Base-by-base conservation (phyloP, 805 yeast species). In the Metschnikowia gelsemii region DNA sequence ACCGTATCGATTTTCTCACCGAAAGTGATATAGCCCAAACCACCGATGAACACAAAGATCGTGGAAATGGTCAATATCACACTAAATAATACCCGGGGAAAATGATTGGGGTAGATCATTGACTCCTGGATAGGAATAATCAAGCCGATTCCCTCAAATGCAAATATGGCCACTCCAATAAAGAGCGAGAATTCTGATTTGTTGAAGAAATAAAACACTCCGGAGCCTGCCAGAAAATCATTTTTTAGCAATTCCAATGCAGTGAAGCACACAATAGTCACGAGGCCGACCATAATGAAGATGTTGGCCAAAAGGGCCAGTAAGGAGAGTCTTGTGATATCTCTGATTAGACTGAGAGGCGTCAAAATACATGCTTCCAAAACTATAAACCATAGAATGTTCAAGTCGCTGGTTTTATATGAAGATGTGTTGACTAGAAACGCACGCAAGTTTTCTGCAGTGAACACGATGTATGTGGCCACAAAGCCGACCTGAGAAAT, bases 131-230 rank as follows among this genome's bases (percentile, higher is more conserved):
- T 82, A 0, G 95, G 95, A 18, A 86, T 82, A 36, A 86, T 82
- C 34, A 86, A 67, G 0, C 95, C 93, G 43, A 86, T 84, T 1
- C 95, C 95, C 64, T 86, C 95, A 57, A 84, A 86, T n/a, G 93
- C 88, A 67, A 86, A 86, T 22, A 86, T 85, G 2, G 91, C 90
- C 5, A 86, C 87, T 7, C 95, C 95, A 37, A 85, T 80, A 55
- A 85, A 85, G 35, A 86, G 62, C 0, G 91, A 78, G 72, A 87
- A 85, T 37, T 72, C 72, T 4, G 72, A 67, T 22, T 66, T 46
- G 58, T 84, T 84, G 63, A 84, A 75, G 24, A 63, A 58, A 36
- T 62, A 60, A 17, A 69, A 67, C 23, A 84, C 69, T 2, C 76
- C 80, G 2, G 67, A 68, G 1, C 80, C 80, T 0, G 73, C 59